Conservation (phyloP, 768 basidiomycete species). For the Leucocoprinus sp. region DNA sequence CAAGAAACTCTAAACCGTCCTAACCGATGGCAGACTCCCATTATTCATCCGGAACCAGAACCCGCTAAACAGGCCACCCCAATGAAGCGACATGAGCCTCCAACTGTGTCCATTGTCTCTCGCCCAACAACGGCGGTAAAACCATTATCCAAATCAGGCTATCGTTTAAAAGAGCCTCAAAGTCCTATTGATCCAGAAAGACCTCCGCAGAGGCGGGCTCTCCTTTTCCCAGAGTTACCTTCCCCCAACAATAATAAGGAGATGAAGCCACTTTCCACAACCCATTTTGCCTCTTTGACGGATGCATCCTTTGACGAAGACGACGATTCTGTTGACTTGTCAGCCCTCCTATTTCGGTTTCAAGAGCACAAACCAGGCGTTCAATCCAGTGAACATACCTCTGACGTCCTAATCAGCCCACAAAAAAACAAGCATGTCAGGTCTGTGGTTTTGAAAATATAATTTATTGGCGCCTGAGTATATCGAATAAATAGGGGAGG, state of each 20-base stretch:
- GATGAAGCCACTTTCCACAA: conserved; percentile 7
- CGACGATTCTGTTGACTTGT: conserved; percentile 1
- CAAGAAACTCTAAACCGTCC: conserved; percentile 1
- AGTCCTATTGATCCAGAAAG: neutral
- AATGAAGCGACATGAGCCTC: conserved; percentile 4
- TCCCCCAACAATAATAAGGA: neutral
- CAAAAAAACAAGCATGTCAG: conserved; percentile 7
- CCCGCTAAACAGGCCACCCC: neutral
- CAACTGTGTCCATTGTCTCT: neutral
- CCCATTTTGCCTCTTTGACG: neutral
- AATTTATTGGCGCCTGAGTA: neutral
- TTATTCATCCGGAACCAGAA: neutral
- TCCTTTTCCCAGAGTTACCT: neutral
- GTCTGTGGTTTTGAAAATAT: neutral
- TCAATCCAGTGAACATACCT: neutral
- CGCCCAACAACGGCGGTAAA: neutral
- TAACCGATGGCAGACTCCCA: neutral
- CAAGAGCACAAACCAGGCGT: neutral
- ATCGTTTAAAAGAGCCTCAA: neutral
- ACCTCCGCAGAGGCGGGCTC: conserved; percentile 1
- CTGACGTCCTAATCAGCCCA: conserved; percentile 2
- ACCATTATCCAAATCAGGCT: neutral
- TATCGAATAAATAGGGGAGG: conserved; percentile 35
- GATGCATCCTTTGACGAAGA: neutral
- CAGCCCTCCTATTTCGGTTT: conserved; percentile 1